These are phyloP conservation scores for Cadophora sp. DNA, from an alignment of 2,329 filamentous ascomycete genomes.

Conservation along the genomic window DNA sequence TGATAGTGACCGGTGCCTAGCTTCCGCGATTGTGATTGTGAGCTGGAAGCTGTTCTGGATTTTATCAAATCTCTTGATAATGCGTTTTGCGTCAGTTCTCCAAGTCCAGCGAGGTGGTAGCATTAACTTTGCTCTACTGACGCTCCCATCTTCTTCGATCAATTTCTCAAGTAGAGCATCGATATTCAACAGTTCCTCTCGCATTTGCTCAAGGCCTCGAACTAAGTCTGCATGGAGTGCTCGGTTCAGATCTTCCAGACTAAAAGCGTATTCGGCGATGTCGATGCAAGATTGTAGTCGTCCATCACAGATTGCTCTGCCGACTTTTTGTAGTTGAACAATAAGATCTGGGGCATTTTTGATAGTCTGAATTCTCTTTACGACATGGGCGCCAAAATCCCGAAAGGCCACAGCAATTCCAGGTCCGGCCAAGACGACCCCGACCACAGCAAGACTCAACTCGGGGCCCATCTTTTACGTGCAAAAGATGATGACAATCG, in stretches of 20 bases:
- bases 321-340: neutral
- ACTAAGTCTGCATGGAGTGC: neutral
- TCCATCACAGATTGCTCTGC: neutral
- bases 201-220: neutral
- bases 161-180: neutral
- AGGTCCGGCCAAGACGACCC: neutral
- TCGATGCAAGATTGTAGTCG: neutral
- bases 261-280: neutral
- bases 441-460: neutral
- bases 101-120: neutral
- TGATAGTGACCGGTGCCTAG: neutral
- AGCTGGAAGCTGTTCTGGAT: neutral
- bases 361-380: neutral
- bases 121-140: neutral
- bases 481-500: neutral
- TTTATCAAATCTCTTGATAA: neutral
- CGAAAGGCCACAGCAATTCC: neutral
- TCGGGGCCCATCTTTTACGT: neutral
- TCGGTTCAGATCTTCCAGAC: neutral
- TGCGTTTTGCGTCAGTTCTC: neutral
- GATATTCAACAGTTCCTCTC: neutral
- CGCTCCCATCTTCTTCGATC: neutral
- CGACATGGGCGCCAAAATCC: neutral
- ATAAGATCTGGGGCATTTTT: neutral
- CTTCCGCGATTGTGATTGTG: neutral